Conservation (phyloP, 2,329 filamentous ascomycete genomes). For the Cladophialophora yegresii region DNA sequence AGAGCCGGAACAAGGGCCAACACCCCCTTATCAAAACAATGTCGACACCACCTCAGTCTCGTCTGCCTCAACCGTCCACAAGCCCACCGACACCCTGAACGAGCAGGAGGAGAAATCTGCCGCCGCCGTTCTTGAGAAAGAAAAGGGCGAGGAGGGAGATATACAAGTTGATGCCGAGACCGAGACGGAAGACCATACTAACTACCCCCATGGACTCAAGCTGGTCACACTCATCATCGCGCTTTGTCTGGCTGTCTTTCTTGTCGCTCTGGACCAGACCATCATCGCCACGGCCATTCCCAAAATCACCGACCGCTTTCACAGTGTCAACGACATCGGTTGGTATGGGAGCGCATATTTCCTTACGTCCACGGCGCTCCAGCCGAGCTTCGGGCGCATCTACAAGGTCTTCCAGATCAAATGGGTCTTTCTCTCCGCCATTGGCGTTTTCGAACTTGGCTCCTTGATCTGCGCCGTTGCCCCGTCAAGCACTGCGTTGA, state of each 20-base stretch:
- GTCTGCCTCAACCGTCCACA: constrained; percentile 5
- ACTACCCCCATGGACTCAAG: constrained; percentile 30
- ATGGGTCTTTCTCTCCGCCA: constrained; percentile 32
- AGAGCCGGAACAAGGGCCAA: background rate
- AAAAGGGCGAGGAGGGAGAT: constrained; percentile 6
- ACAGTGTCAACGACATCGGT: constrained; percentile 35
- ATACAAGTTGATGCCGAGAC: background rate
- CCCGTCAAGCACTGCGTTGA: constrained; percentile 31
- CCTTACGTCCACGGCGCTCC: constrained; percentile 36
- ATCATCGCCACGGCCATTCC: constrained; percentile 41
- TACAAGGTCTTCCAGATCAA: constrained; percentile 37
- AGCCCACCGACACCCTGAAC: constrained; percentile 1
- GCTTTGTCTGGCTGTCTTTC: constrained; percentile 45
- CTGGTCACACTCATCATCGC: constrained; percentile 41
- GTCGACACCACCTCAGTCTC: constrained; percentile 7
- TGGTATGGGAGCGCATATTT: constrained; percentile 38
- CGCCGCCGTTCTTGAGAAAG: background rate
- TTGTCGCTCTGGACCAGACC: constrained; percentile 44
- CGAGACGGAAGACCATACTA: constrained; percentile 32
- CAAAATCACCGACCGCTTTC: constrained; percentile 37
- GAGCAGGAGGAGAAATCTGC: background rate
- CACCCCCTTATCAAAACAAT: background rate
- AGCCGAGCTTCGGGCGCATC: constrained; percentile 34
- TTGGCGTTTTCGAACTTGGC: constrained; percentile 36
- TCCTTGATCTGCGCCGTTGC: constrained; percentile 37